A percentile compares a stretch with the other conserved stretches of the same genome.
phyloP scores from a whole-genome alignment of 2,329 filamentous ascomycete species.

The Claviceps digitariae region DNA sequence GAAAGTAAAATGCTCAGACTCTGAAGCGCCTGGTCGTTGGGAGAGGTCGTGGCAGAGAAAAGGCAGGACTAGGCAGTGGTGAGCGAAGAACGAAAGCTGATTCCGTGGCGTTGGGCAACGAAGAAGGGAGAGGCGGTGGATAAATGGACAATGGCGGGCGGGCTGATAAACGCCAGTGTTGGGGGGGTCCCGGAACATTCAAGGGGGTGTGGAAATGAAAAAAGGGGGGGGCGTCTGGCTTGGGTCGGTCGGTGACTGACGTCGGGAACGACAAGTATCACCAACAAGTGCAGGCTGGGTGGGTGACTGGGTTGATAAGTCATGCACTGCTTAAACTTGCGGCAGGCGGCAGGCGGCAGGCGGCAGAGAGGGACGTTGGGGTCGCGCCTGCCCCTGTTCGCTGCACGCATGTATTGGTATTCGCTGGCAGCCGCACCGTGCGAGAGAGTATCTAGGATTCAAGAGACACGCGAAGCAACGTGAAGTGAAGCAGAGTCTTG shows the following conservation, averaged over 20 bases:
- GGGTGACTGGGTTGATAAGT: neutral
- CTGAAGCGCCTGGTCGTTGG: neutral
- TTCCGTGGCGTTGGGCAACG: neutral
- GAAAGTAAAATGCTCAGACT: neutral
- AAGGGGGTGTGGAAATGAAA: neutral
- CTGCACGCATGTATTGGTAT: too few relatives aligned
- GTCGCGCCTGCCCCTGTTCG: neutral
- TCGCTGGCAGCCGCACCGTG: neutral
- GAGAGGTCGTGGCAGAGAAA: neutral
- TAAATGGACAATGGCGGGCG: neutral
- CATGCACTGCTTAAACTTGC: neutral
- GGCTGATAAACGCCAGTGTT: neutral
- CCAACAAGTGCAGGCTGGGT: neutral
- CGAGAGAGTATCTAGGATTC: neutral
- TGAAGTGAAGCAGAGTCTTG: too few relatives aligned
- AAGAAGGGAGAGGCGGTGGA: slow-evolving; percentile 1
- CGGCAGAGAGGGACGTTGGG: neutral
- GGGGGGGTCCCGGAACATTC: neutral
- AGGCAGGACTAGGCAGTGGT: neutral
- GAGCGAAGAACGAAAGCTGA: neutral
- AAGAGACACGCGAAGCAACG: too few relatives aligned
- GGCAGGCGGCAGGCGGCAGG: neutral
- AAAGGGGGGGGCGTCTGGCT: neutral
- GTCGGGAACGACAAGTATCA: neutral
- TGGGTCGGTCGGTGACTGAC: neutral